Conservation (phyloP, 805 yeast species). For the Ogataea corticis region DNA sequence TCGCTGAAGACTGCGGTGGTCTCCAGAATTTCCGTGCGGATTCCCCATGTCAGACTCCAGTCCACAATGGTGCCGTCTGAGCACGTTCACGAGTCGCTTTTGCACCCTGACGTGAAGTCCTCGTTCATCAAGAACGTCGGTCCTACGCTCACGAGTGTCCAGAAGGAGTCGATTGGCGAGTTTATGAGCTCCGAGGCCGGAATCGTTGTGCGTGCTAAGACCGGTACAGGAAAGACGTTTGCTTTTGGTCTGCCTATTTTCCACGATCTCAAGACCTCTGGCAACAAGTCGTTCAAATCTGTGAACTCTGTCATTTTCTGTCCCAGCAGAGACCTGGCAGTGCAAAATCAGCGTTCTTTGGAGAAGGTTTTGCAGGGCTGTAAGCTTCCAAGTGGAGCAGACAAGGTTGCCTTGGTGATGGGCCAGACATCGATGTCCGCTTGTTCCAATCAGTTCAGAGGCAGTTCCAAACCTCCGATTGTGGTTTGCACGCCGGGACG, state of each 20-base stretch:
- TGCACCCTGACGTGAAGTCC: conserved; percentile 28
- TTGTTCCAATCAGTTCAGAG: conserved; percentile 28
- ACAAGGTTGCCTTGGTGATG: conserved; percentile 54
- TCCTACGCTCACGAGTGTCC: conserved; percentile 64
- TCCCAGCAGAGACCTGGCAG: conserved; percentile 91
- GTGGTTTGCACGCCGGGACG: conserved; percentile 92
- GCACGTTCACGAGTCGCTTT: conserved; percentile 27
- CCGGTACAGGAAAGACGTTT: conserved; percentile 94
- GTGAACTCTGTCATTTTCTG: conserved; percentile 71
- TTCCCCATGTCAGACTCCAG: conserved; percentile 1
- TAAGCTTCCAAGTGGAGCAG: conserved; percentile 4
- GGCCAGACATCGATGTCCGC: conserved; percentile 58
- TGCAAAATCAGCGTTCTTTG: conserved; percentile 72
- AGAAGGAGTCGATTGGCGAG: conserved; percentile 60
- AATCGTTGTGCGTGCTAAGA: conserved; percentile 84
- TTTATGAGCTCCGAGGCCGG: conserved; percentile 54
- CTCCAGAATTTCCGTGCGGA: background rate
- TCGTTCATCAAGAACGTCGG: conserved; percentile 42
- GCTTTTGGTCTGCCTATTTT: conserved; percentile 84
- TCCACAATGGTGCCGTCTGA: conserved; percentile 17
- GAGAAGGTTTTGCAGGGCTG: conserved; percentile 41
- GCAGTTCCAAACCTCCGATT: conserved; percentile 50
- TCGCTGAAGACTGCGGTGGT: background rate
- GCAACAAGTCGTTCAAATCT: conserved; percentile 27
- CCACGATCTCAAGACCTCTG: conserved; percentile 45